phyloP scores from a whole-genome alignment of 2,329 filamentous ascomycete genomes.

The Hymenoscyphus fructigenus region DNA sequence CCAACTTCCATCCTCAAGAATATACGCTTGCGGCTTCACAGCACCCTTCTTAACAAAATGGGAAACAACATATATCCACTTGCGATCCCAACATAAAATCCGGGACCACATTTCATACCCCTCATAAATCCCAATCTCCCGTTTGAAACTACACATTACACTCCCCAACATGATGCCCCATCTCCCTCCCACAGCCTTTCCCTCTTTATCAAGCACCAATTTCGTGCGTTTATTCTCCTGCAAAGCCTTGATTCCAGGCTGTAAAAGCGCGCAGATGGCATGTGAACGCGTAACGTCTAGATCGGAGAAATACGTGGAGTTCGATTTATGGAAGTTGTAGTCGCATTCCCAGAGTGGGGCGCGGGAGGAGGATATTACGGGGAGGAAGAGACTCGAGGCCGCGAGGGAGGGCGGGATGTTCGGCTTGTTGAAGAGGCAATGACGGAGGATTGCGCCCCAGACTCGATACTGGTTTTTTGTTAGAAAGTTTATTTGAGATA shows the following conservation, averaged over 20 bases:
- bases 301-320: slow-evolving; percentile 69
- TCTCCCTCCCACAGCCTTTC: slow-evolving; percentile 50
- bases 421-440: slow-evolving; percentile 43
- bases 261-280: slow-evolving; percentile 68
- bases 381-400: slow-evolving; percentile 54
- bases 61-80: slow-evolving; percentile 76
- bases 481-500: not conserved
- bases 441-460: slow-evolving; percentile 46
- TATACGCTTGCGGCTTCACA: slow-evolving; percentile 52
- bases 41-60: slow-evolving; percentile 67
- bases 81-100: slow-evolving; percentile 73
- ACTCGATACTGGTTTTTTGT: slow-evolving; percentile 43
- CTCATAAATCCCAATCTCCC: slow-evolving; percentile 69
- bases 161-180: slow-evolving; percentile 69
- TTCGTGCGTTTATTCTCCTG: slow-evolving; percentile 49
- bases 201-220: slow-evolving; percentile 45
- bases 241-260: slow-evolving; percentile 54
- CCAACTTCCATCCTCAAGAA: slow-evolving; percentile 40
- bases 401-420: slow-evolving; percentile 36
- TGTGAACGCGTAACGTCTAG: slow-evolving; percentile 75
- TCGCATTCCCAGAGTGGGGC: slow-evolving; percentile 65
- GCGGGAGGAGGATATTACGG: slow-evolving; percentile 57
- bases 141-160: slow-evolving; percentile 71
- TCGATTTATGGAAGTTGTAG: slow-evolving; percentile 73
- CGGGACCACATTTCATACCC: slow-evolving; percentile 72